phyloP scores from a whole-genome alignment of 371 early-diverging fungal genomes.

The Circinella umbellata region DNA sequence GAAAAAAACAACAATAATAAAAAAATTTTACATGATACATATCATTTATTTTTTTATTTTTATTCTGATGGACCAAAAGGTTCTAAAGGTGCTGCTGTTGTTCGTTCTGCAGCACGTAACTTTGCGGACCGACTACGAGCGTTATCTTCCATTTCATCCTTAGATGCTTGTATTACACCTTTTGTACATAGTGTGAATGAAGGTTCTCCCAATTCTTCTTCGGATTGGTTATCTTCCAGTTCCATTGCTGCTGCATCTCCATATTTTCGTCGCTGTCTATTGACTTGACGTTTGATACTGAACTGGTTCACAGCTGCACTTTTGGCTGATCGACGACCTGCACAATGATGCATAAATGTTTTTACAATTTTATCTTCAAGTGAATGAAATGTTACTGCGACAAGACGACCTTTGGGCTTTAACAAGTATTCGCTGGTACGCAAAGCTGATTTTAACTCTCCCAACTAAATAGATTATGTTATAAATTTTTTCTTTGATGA shows the following conservation, averaged over 20 bases:
- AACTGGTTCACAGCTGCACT: conserved; percentile 44
- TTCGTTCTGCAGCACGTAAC: conserved; percentile 57
- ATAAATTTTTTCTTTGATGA: too few relatives aligned
- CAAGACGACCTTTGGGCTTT: conserved; percentile 58
- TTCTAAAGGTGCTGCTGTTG: conserved; percentile 31
- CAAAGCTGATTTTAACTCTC: conserved; percentile 58
- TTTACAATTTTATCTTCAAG: conserved; percentile 79
- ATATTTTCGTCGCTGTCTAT: conserved; percentile 31
- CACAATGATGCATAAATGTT: conserved; percentile 54
- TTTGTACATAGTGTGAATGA: conserved; percentile 46
- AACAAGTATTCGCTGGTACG: conserved; percentile 58
- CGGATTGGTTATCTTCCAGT: not conserved
- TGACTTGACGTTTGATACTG: conserved; percentile 35
- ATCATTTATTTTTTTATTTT: too few relatives aligned
- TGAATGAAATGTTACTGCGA: conserved; percentile 75
- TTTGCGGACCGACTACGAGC: conserved; percentile 67
- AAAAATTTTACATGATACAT: too few relatives aligned
- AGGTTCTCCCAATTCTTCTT: conserved; percentile 19
- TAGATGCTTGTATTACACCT: conserved; percentile 49
- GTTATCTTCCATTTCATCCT: conserved; percentile 60
- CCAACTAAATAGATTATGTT: conserved; percentile 33
- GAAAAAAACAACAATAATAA: not conserved
- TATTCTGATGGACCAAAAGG: conserved; percentile 36
- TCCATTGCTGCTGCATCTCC: conserved; percentile 7
- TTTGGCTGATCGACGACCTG: conserved; percentile 30